Base-by-base conservation (phyloP, 2,329 filamentous ascomycete species). In the Pezicula carpinea region DNA sequence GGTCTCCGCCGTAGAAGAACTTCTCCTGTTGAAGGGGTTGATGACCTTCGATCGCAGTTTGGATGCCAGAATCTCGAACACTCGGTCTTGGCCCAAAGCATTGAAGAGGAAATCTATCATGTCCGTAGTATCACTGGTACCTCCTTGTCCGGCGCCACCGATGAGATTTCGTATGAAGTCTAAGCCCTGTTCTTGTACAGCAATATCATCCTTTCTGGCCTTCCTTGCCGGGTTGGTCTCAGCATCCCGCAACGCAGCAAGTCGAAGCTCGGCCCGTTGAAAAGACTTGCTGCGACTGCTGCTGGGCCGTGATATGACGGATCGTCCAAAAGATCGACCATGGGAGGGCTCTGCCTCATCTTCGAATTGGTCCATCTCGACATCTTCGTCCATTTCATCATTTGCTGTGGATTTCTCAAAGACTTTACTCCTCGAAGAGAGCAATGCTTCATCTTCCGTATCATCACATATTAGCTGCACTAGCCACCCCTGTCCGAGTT, bases 121-220 rank as follows among this genome's bases (percentile, higher is more conserved):
- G 46, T 82, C 78, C 3, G 77, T 73, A 22, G 76, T 79, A 49
- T 78, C 77, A 43, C 66, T 64, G 6, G 70, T 64, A 13, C 68
- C 66, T 14, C 78, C 68, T 71, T 80, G 51, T 65, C 73, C 55
- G 68, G 75, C 55, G 66, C 80, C 56, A 48, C 85, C 86, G 55
- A 96, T 87, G 26, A 97, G 73, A 65, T 99, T 99, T 46, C 92
- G 80, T 52, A 99, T 81, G 57, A 97, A 85, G 58, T 95, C 86
- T 15, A 97, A 78, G 0, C 85, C 88, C 66, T 97, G 91, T 63
- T 96, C 89, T 67, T 97, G 92, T 22, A 96, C 87, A 2, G 84
- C 83, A 32, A 91, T 74, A 54, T 95, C 88, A 54, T 96, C 87
- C 54, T 83, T 83, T 44, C 85, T 79, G 15, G 84, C 81, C 60